Conservation (phyloP, 441 rosid species). For the Bruguiera hainesii region DNA sequence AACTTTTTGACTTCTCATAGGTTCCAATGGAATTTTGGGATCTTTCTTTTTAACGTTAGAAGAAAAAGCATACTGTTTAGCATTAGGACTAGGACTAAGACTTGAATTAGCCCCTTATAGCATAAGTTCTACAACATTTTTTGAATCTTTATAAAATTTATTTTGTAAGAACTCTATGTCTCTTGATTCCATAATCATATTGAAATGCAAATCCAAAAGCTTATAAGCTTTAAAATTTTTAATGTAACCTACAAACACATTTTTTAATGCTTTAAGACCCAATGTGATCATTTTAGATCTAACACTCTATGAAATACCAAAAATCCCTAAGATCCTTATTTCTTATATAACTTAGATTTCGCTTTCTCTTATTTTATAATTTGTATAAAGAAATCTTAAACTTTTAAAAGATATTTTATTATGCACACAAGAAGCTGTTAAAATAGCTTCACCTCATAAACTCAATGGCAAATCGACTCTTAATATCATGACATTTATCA, state of each 20-base stretch:
- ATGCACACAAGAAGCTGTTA: background rate
- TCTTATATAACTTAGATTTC: background rate
- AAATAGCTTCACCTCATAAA: background rate
- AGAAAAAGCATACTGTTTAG: too few relatives aligned
- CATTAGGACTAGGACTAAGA: too few relatives aligned
- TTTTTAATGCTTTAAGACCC: background rate
- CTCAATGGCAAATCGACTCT: background rate
- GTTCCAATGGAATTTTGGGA: too few relatives aligned
- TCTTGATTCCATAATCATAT: slow-evolving; percentile 3
- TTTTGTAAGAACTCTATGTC: slow-evolving; percentile 12
- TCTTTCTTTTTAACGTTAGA: too few relatives aligned
- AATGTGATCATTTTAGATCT: background rate
- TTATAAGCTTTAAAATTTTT: slow-evolving; percentile 4
- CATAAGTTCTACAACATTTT: too few relatives aligned
- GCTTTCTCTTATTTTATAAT: background rate
- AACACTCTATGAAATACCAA: background rate
- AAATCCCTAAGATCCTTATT: background rate
- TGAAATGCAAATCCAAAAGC: slow-evolving; percentile 2
- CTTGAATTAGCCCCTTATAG: background rate
- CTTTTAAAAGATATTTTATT: background rate
- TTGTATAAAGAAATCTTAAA: slow-evolving; percentile 4
- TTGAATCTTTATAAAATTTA: background rate
- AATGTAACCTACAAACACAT: background rate
- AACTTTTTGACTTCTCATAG: too few relatives aligned
- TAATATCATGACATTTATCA: background rate